Evolutionary conservation across 2,329 filamentous ascomycete genomes (phyloP), one percentile per base, ranked within the genome.

Genomic region (Triangularia setosa): DNA sequence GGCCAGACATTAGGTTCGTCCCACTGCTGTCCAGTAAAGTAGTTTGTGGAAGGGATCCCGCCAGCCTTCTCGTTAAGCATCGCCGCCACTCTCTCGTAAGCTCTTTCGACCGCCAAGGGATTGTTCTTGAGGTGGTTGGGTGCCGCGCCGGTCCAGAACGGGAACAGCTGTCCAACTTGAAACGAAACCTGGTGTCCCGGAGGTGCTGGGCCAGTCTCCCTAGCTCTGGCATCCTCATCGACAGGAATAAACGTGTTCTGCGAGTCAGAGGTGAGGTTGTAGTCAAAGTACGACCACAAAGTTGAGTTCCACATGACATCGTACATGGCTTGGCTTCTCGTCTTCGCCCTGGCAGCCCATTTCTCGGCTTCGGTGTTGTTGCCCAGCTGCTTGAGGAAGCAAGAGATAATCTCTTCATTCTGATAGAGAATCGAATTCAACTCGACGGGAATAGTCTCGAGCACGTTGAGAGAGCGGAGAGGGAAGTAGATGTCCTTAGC

Each of bases 1-100:
- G 88, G 87, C 88, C 88, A 90, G 25, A 90, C 87, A 69, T 87
- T 90, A 0, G 87, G 87, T 72, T 89, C 83, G 62, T 90, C 88
- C 88, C 88, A 90, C 72, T 90, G 87, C 78, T 90, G 83, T 14
- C 83, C 84, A 0, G 87, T 85, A 55, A 74, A 70, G 63, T 86
- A 76, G 70, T 89, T 90, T 3, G 86, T 88, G 0, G 87, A 84
- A 1, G 87, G 80, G 54, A 90, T 84, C 35, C 83, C 87, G 35
- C 88, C 87, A 0, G 75, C 73, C 12, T 81, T 80, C 28, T 75
- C 72, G 11, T 83, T 78, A 5, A 90, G 81, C 33, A 85, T 81
- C 62, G 77, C 73, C 1, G 77, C 75, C 2, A 90, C 80, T 53
- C 84, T 84, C 16, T 77, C 72, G 69, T 81, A 90, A 0, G 82